Base-by-base conservation (phyloP, 106 monocot species). In the Dendrobium chrysotoxum region DNA sequence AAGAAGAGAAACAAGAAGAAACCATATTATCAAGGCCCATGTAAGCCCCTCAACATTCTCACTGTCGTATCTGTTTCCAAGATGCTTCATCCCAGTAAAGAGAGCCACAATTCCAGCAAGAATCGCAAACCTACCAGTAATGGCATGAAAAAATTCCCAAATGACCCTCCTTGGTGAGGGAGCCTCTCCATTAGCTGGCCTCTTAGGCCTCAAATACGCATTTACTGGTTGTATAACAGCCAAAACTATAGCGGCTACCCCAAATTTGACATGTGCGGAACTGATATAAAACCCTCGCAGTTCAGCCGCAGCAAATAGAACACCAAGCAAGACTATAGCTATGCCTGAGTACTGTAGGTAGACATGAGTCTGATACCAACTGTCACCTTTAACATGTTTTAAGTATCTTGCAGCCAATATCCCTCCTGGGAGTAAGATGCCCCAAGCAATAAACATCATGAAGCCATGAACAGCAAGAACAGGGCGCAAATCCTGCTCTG, bases 371-470 rank as follows among this genome's bases (percentile, higher is more conserved):
- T 86, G 87, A 65, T 81, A 98, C 97, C 97, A 98, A 5, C 92
- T 85, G 76, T 95, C 85, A 78, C 91, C 91, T 81, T 98, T 91
- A 47, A 91, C 86, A 88, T 87, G 94, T 75, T 94, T 98, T 42
- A 98, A 81, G 75, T 94, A 98, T 76, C 97, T 87, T 31, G 94
- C 97, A 70, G 94, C 87, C 83, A 98, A 71, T 75, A 98, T 91
- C 44, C 97, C 97, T 31, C 94, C 94, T 17, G 97, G 97, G 66
- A 98, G 85, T 80, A 98, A 84, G 20, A 98, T 72, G 15, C 91
- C 97, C 92, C 92, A 98, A 35, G 97, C 89, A 23, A 98, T 89
- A 86, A 98, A 98, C 97, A 98, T 98, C 92, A 98, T 91, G 75
- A 98, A 98, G 41, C 97, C 97, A 87, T 98, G 97, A 86, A 98